Percentiles rank a stretch among this genome's conserved stretches.
phyloP scores from a whole-genome alignment of 2,329 filamentous ascomycete genomes.

The Sordariomycetes sp. region DNA sequence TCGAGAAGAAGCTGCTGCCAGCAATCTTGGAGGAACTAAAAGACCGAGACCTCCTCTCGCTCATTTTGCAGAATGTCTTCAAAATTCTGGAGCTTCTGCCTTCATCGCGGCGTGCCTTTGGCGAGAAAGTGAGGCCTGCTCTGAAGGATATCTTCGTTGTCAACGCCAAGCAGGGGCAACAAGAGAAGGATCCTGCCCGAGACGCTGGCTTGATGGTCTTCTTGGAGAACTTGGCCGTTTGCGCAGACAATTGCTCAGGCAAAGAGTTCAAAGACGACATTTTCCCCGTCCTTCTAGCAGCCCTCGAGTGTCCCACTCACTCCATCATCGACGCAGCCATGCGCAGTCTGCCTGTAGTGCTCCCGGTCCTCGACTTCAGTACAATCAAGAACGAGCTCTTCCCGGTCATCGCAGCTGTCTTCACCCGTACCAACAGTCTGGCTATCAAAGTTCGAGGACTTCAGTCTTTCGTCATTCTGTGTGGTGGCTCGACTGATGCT shows the following conservation, averaged over 20 bases:
- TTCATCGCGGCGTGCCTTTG: constrained; percentile 67
- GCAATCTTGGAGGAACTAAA: constrained; percentile 89
- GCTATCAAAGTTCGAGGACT: constrained; percentile 90
- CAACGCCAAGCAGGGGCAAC: constrained; percentile 42
- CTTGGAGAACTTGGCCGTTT: constrained; percentile 69
- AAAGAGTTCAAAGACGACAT: constrained; percentile 97
- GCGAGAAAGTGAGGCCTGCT: constrained; percentile 76
- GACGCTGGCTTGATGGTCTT: constrained; percentile 90
- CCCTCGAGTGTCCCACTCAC: constrained; percentile 82
- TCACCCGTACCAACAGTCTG: constrained; percentile 86
- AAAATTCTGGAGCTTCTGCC: constrained; percentile 76
- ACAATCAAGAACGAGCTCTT: constrained; percentile 97
- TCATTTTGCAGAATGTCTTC: constrained; percentile 87
- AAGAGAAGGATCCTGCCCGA: constrained; percentile 72
- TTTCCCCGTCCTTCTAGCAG: constrained; percentile 73
- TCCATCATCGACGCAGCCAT: constrained; percentile 81
- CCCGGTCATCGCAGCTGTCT: constrained; percentile 81
- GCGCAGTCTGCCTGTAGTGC: constrained; percentile 65
- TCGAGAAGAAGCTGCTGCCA: constrained; percentile 90
- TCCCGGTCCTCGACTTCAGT: constrained; percentile 87
- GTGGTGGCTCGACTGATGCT: constrained; percentile 59
- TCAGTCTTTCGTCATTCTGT: constrained; percentile 83
- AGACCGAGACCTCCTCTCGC: constrained; percentile 74
- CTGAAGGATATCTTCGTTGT: constrained; percentile 75
- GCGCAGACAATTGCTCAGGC: constrained; percentile 74